Evolutionary conservation across 345 rosid genomes (phyloP), one percentile per base, ranked within the genome.

Genomic region (Populus deltoides): DNA sequence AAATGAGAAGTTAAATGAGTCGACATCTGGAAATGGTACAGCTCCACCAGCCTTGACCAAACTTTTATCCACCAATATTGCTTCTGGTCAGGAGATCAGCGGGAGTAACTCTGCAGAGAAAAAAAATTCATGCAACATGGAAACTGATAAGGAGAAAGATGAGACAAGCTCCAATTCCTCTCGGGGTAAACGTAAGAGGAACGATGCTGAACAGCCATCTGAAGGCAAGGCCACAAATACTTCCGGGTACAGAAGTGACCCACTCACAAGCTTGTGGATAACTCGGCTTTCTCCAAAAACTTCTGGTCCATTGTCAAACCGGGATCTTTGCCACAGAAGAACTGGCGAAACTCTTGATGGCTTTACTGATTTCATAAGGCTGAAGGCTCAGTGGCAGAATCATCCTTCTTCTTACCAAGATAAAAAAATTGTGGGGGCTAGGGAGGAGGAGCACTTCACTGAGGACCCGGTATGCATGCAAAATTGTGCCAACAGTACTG

Each of bases 191-290:
- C 82, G 20, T 35, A 88, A 85, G 78, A 73, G 24, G 13, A 78
- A 72, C 51, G 75, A 33, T 49, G 76, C 78, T 13, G 74, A 83
- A 25, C 66, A 78, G 11, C 83, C 80, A 51, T 82, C 81, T 33
- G 90, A 83, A 75, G 86, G 73, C 71, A 89, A 82, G 85, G 80
- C 41, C 9, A 25, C 57, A 65, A 76, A 66, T 71, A 76, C 75
- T 81, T 61, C 85, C 62, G 70, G 79, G 76, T 68, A 81, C 80
- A 83, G 76, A 85, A 84, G 83, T 81, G 86, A 86, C 77, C 86
- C 84, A 71, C 79, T 76, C n/a, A 80, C 89, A 71, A 92, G 90
- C 79, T 86, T 83, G 86, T 92, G 98, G 98, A 86, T 93, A 78
- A 83, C 93, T 81, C 88, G 97, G 76, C 90, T 92, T 83, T 68